phyloP scores from a whole-genome alignment of 495 filamentous ascomycete genomes.

The Penicillium simplicissimum region DNA sequence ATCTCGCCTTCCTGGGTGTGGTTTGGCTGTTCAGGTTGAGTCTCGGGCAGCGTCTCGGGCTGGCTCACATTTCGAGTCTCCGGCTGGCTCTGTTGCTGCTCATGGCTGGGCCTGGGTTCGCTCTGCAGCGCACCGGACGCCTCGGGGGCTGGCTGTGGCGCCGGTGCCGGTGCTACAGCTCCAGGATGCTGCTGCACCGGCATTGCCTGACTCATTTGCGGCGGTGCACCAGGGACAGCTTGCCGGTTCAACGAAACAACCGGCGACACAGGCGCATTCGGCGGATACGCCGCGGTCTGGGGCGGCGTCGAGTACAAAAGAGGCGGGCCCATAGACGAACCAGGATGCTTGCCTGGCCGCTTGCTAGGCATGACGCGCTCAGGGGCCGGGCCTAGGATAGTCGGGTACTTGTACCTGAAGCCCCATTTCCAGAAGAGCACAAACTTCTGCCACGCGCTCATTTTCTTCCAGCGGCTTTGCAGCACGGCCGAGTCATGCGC shows the following conservation, averaged over 20 bases:
- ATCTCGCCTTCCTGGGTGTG: background rate
- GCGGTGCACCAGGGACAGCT: background rate
- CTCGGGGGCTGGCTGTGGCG: background rate
- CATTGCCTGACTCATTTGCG: conserved; percentile 14
- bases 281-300: background rate
- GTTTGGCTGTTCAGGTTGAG: background rate
- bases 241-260: conserved; percentile 1
- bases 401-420: conserved; percentile 50
- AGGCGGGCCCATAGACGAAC: conserved; percentile 11
- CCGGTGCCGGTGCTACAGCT: background rate
- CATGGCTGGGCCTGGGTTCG: background rate
- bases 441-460: conserved; percentile 38
- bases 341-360: conserved; percentile 25
- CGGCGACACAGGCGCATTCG: conserved; percentile 2
- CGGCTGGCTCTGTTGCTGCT: background rate
- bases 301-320: conserved; percentile 19
- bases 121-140: background rate
- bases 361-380: conserved; percentile 29
- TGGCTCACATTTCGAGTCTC: background rate
- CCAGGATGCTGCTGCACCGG: background rate
- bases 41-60: background rate
- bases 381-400: conserved; percentile 36
- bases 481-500: conserved; percentile 42
- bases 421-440: conserved; percentile 52
- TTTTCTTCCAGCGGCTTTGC: conserved; percentile 44